Evolutionary conservation across 768 basidiomycete genomes (phyloP).

Genomic region (Boletales sp.): DNA sequence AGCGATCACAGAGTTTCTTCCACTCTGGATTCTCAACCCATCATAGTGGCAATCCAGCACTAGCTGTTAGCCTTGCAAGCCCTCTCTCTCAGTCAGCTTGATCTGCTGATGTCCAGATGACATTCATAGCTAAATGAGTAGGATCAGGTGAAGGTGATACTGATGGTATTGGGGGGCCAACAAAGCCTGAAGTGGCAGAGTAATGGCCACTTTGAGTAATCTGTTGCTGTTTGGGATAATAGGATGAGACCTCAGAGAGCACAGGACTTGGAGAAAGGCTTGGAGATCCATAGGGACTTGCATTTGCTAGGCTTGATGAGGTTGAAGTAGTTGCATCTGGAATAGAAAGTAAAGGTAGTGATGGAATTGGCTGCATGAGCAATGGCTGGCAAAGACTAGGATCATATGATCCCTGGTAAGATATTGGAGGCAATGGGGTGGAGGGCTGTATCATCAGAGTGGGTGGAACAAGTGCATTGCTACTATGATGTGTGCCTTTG

Average conservation of each 20-base stretch:
- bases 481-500: neutral
- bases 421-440: no score
- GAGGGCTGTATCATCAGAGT: no score
- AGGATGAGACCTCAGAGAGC: neutral
- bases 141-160: neutral
- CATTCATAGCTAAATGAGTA: no score
- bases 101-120: constrained; percentile 5
- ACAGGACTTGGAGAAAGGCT: neutral
- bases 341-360: no score
- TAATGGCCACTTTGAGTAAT: neutral
- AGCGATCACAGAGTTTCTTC: constrained; percentile 27
- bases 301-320: neutral
- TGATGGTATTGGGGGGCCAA: neutral
- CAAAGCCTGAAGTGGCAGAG: neutral
- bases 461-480: no score
- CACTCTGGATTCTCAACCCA: constrained; percentile 21
- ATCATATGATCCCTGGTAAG: no score
- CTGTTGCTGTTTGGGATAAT: neutral
- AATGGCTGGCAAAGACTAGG: no score
- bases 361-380: no score
- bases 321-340: no score
- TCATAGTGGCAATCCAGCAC: neutral
- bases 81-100: neutral
- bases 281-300: neutral
- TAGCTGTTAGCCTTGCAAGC: constrained; percentile 2